Evolutionary conservation across 2,329 filamentous ascomycete species (phyloP), one percentile per base, ranked within the genome.

Genomic region (Colletotrichum sublineola): DNA sequence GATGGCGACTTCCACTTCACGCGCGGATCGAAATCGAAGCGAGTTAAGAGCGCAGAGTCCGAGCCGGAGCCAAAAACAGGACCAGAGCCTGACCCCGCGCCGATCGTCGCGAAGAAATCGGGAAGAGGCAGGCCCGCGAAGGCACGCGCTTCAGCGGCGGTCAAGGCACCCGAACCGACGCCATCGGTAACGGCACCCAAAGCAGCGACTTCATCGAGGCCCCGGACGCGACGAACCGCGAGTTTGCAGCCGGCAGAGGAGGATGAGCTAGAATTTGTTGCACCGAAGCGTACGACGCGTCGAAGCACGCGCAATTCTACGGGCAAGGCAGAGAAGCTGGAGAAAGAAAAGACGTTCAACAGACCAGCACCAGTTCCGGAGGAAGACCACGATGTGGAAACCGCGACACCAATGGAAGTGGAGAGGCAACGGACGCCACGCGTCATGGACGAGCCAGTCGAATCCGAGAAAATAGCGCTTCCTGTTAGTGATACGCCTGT

Each of bases 401-500:
- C 53, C 6, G 58, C 62, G 20, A 67, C 55, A 24, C 67, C 74
- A 36, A 63, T 65, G 31, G 60, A 69, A 7, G 42, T 66, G n/a
- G 52, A 80, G 75, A n/a, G 58, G 42, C 67, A 42, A 46, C 50
- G 29, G 14, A 66, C 71, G 52, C 73, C 64, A 18, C 63, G 56
- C 77, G 77, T 46, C 62, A 77, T 74, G 64, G 80, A 77, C 73
- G 79, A 79, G 50, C 80, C 80, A 7, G 76, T 79, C 33, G 82
- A 84, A 67, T 82, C 84, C 12, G 84, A 86, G 71, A 94, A 94
- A 77, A 97, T 98, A 73, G 88, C 94, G 63, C 85, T 98, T 12
- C 95, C 95, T 1, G 93, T 97, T 80, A 95, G 94, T 77, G 96
- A 98, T 80, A 98, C 96, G 18, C 96, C 96, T 0, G 91, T 98